Evolutionary conservation across 1,284 basidiomycete genomes (phyloP).

Genomic region (Austropuccinia psidii): DNA sequence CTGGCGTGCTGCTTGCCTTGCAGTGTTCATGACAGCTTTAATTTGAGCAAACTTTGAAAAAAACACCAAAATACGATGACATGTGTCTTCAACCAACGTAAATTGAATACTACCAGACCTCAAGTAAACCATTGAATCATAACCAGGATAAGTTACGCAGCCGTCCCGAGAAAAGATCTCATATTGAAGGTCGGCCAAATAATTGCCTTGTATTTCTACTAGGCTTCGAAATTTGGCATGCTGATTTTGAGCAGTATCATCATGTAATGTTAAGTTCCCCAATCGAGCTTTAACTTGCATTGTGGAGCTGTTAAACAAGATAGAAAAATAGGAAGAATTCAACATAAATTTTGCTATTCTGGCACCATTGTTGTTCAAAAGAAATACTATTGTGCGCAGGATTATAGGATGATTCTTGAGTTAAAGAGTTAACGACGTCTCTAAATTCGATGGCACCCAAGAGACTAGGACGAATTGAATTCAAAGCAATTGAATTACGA

Average conservation of each 20-base stretch:
- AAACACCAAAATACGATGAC: conserved; percentile 78
- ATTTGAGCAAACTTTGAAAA: conserved; percentile 72
- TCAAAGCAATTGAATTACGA: background rate
- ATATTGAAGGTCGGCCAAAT: conserved; percentile 91
- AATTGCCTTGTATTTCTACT: conserved; percentile 86
- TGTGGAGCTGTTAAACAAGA: conserved; percentile 66
- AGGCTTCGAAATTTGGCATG: conserved; percentile 67
- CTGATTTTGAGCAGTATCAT: conserved; percentile 60
- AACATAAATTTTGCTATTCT: conserved; percentile 79
- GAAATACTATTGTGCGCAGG: conserved; percentile 78
- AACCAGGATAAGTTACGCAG: conserved; percentile 63
- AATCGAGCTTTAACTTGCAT: conserved; percentile 75
- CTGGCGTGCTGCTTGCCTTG: conserved; percentile 83
- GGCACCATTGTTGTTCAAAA: conserved; percentile 67
- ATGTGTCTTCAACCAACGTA: conserved; percentile 76
- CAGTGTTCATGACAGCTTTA: conserved; percentile 81
- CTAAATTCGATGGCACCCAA: conserved; percentile 89
- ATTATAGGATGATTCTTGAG: conserved; percentile 54
- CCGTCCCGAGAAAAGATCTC: conserved; percentile 75
- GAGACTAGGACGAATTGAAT: conserved; percentile 54
- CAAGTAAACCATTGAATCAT: conserved; percentile 78
- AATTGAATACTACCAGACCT: conserved; percentile 85
- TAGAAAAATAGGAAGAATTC: conserved; percentile 79
- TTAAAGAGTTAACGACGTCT: conserved; percentile 72
- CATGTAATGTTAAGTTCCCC: conserved; percentile 74